phyloP scores from a whole-genome alignment of 2,329 filamentous ascomycete species.

The Phialophora macrospora region DNA sequence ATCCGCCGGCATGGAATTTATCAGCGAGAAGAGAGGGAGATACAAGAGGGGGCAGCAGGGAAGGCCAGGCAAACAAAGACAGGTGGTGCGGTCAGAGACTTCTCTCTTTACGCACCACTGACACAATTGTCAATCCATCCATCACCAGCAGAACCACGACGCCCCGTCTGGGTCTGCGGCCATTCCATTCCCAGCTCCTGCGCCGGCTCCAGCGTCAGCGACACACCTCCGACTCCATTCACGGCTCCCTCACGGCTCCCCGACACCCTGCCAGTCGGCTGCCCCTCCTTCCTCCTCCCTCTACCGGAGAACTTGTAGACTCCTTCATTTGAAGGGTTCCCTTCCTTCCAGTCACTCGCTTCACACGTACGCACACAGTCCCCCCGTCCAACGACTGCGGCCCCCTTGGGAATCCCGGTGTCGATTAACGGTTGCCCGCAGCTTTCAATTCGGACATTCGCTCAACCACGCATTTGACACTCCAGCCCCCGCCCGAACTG shows the following conservation, averaged over 20 bases:
- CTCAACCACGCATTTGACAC: slow-evolving; percentile 13
- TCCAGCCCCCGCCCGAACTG: slow-evolving; percentile 1
- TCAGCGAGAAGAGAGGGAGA: neutral
- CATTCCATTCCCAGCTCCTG: too few species aligned
- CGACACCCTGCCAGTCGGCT: neutral
- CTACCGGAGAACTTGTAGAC: slow-evolving; percentile 5
- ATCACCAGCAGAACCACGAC: neutral
- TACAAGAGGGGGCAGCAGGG: neutral
- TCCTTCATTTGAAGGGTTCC: neutral
- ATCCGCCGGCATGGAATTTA: neutral
- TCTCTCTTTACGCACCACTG: neutral
- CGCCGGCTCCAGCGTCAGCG: neutral
- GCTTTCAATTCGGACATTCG: slow-evolving; percentile 5
- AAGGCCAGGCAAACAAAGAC: neutral
- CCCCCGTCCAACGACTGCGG: neutral
- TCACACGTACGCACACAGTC: neutral
- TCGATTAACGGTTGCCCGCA: neutral
- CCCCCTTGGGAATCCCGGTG: neutral
- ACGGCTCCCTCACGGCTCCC: too few species aligned
- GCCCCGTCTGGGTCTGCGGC: too few species aligned
- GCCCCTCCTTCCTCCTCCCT: slow-evolving; percentile 14
- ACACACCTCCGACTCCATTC: neutral
- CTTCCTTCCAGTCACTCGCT: slow-evolving; percentile 7
- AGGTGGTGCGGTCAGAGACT: neutral
- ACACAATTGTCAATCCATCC: neutral